phyloP scores from a whole-genome alignment of 495 filamentous ascomycete genomes.

The Pseudevernia furfuracea region DNA sequence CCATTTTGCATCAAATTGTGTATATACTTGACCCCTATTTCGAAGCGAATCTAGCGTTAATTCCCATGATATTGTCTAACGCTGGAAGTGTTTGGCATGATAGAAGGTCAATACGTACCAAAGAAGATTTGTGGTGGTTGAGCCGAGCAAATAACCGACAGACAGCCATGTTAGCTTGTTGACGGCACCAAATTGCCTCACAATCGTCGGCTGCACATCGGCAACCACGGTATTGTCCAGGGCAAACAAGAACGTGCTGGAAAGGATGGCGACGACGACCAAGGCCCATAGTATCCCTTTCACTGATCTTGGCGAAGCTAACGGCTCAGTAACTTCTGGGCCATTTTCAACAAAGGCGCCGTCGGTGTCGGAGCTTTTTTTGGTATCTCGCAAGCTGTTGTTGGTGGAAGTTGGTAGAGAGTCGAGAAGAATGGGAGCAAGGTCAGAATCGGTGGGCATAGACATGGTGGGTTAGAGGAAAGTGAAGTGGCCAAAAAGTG shows the following conservation, averaged over 20 bases:
- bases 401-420: too few relatives aligned
- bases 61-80: not conserved
- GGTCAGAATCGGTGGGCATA: too few relatives aligned
- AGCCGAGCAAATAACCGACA: slow-evolving; percentile 39
- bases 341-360: too few relatives aligned
- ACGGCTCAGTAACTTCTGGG: too few relatives aligned
- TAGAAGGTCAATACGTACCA: slow-evolving; percentile 27
- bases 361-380: too few relatives aligned
- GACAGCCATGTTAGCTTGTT: slow-evolving; percentile 47
- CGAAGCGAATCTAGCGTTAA: not conserved
- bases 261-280: slow-evolving; percentile 39
- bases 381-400: too few relatives aligned
- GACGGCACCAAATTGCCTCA: slow-evolving; percentile 40
- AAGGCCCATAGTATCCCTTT: too few relatives aligned
- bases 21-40: slow-evolving; percentile 36
- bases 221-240: slow-evolving; percentile 55
- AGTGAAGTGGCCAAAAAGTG: too few relatives aligned
- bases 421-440: too few relatives aligned
- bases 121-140: slow-evolving; percentile 36
- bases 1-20: slow-evolving; percentile 46
- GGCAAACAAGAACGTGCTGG: slow-evolving; percentile 43
- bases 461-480: too few relatives aligned
- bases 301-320: too few relatives aligned
- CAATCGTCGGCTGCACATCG: slow-evolving; percentile 44
- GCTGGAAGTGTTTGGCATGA: too few relatives aligned